Evolutionary conservation across 2,329 filamentous ascomycete genomes (phyloP), one percentile per base, ranked within the genome.

Genomic region (Fusarium miscanthi): DNA sequence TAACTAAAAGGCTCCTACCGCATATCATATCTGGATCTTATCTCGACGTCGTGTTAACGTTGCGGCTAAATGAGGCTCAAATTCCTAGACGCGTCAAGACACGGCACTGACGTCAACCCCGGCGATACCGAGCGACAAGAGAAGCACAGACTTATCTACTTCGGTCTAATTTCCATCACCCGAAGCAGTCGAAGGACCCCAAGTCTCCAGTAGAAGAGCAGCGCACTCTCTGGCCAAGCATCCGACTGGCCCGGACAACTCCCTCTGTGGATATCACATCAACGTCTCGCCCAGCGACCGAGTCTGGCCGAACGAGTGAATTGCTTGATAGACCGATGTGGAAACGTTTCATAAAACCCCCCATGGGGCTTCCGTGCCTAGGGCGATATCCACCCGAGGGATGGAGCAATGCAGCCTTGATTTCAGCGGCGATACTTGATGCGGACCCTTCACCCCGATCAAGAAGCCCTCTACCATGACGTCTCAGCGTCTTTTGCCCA

Each of bases 41-140:
- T n/a, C 6, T 21, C 8, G 68, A 59, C 63, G 53, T 57, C n/a
- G 66, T 54, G 37, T 56, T 69, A 57, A 63, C 48, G 40, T 59
- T 65, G 66, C 59, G 46, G 59, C 48, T 59, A 42, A 66, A 62
- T 72, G 69, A 72, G 69, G 64, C 69, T 72, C 19, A 72, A 59
- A 35, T 37, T 21, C 21, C 40, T 21, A 30, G 37, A 14, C 51
- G 38, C 45, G 45, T 59, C 19, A n/a, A 27, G n/a, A n/a, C 17
- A 43, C 21, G 56, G 40, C 14, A 68, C 64, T 70, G 64, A 69
- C 56, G 60, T 66, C 59, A 73, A 69, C 48, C 62, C 56, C 69
- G 69, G 69, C n/a, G 69, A 70, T 21, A 12, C 69, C 69, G 69
- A 59, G 17, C 30, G 37, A 52, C 45, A 52, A 37, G 63, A 37